Evolutionary conservation across 345 rosid species (phyloP).

Genomic region (Microthlaspi erraticum): DNA sequence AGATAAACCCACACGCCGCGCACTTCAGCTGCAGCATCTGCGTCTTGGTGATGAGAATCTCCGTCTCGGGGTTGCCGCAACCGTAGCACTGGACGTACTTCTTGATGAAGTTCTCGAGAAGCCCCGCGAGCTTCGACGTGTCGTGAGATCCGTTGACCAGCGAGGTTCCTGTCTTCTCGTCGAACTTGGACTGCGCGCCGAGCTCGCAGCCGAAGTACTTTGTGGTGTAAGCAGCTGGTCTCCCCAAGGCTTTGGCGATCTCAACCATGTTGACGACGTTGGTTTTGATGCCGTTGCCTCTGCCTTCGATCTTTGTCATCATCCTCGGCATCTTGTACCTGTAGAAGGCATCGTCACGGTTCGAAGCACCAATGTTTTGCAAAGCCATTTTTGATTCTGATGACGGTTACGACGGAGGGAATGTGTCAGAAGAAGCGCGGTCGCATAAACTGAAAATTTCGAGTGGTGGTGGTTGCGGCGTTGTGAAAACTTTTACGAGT

Average conservation of each 20-base stretch:
- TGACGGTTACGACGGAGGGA: neutral
- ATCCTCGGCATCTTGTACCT: slow-evolving; percentile 84
- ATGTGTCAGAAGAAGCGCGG: slow-evolving; percentile 46
- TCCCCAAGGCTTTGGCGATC: slow-evolving; percentile 75
- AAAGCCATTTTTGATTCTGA: slow-evolving; percentile 57
- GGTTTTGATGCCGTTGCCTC: slow-evolving; percentile 80
- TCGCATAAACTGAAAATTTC: slow-evolving; percentile 48
- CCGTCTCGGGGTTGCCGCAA: slow-evolving; percentile 77
- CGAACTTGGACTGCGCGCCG: slow-evolving; percentile 77
- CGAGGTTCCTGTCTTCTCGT: slow-evolving; percentile 66
- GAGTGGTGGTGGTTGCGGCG: too few species aligned
- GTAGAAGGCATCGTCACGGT: slow-evolving; percentile 80
- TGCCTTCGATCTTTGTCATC: slow-evolving; percentile 77
- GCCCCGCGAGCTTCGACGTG: slow-evolving; percentile 69
- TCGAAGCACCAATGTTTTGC: slow-evolving; percentile 79
- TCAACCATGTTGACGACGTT: slow-evolving; percentile 81
- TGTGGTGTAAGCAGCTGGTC: slow-evolving; percentile 74
- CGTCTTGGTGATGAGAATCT: slow-evolving; percentile 60
- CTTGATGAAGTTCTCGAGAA: slow-evolving; percentile 73
- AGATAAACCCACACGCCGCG: slow-evolving; percentile 78
- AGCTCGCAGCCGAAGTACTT: slow-evolving; percentile 83
- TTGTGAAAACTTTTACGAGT: slow-evolving; percentile 56
- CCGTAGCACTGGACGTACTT: slow-evolving; percentile 86
- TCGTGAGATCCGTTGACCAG: slow-evolving; percentile 78
- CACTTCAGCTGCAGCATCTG: slow-evolving; percentile 73